Base-by-base conservation (phyloP, 257 asterid species). In the Fraxinus cuspidata region DNA sequence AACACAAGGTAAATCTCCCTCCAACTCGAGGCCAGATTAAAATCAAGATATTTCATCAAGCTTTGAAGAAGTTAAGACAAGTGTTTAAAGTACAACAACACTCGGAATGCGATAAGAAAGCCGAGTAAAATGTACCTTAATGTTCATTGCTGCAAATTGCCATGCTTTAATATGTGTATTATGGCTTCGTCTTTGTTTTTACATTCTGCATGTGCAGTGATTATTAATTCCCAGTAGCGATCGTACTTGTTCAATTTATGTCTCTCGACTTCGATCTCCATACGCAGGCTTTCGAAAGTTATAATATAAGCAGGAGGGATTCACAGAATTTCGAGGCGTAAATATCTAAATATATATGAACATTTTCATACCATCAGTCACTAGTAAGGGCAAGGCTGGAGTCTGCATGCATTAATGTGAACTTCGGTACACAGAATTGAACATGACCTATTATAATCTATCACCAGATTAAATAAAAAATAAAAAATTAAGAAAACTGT, bases 1-100 rank as follows among this genome's bases (percentile, higher is more conserved):
- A 25, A 37, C 21, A 71, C 58, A 51, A 82, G 74, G 74, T 35
- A 8, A 37, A 23, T 49, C 66, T 71, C 71, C 86, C 81, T 2
- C 81, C 83, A 9, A 78, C 25, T 31, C 70, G 86, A 53, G 86
- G 83, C 7, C 71, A 82, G 70, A 42, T 82, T 72, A 82, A 74
- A 25, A 77, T 23, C 16, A 18, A 31, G 49, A 71, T 82, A 8
- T 25, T 65, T 19, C 25, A 21, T 13, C 79, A 28, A 25, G 8
- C 71, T 23, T 37, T 79, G 72, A 75, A 71, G 77, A 64, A 75
- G 38, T 15, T 74, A 65, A 7, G 66, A 7, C 72, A 71, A 70
- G 2, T 47, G 31, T 63, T 27, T 25, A 27, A 63, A 23, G 34
- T 63, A 63, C 5, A 16, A 63, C 5, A 16, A 10, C 64, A 53